Evolutionary conservation across 805 yeast genomes (phyloP).

Genomic region (Lachancea sp.): DNA sequence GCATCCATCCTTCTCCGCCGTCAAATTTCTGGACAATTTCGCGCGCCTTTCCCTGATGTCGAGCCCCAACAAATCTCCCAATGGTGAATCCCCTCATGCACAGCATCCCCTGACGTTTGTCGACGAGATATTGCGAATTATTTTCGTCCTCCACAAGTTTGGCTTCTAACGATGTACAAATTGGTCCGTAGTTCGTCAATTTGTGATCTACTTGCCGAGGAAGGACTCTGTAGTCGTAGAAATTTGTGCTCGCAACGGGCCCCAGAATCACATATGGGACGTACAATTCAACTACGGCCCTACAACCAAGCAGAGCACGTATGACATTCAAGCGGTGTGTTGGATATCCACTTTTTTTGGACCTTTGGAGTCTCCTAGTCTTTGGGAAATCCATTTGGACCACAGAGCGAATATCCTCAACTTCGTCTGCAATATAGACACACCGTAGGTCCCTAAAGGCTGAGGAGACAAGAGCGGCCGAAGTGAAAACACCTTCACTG

Average conservation of each 20-base stretch:
- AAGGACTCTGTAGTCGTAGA: slow-evolving; percentile 54
- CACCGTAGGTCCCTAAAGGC: slow-evolving; percentile 34
- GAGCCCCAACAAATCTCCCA: slow-evolving; percentile 42
- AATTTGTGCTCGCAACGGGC: slow-evolving; percentile 52
- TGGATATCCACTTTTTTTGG: slow-evolving; percentile 18
- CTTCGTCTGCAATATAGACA: slow-evolving; percentile 35
- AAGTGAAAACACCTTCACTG: slow-evolving; percentile 44
- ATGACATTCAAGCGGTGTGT: slow-evolving; percentile 35
- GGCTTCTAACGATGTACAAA: slow-evolving; percentile 54
- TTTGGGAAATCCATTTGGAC: slow-evolving; percentile 15
- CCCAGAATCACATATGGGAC: slow-evolving; percentile 42
- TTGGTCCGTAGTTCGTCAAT: slow-evolving; percentile 46
- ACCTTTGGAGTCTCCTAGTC: slow-evolving; percentile 13
- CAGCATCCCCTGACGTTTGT: slow-evolving; percentile 43
- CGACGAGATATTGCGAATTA: slow-evolving; percentile 28
- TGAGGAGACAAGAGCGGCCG: slow-evolving; percentile 25
- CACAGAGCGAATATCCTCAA: slow-evolving; percentile 15
- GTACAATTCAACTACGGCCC: slow-evolving; percentile 47
- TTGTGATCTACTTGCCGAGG: slow-evolving; percentile 24
- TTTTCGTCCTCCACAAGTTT: slow-evolving; percentile 40
- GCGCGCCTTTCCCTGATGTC: slow-evolving; percentile 28
- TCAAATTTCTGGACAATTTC: slow-evolving; percentile 29
- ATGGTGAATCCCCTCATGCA: slow-evolving; percentile 60
- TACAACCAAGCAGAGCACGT: slow-evolving; percentile 42
- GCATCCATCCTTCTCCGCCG: slow-evolving; percentile 48